Evolutionary conservation across 1,284 basidiomycete species (phyloP).

Genomic region (Austropuccinia psidii): DNA sequence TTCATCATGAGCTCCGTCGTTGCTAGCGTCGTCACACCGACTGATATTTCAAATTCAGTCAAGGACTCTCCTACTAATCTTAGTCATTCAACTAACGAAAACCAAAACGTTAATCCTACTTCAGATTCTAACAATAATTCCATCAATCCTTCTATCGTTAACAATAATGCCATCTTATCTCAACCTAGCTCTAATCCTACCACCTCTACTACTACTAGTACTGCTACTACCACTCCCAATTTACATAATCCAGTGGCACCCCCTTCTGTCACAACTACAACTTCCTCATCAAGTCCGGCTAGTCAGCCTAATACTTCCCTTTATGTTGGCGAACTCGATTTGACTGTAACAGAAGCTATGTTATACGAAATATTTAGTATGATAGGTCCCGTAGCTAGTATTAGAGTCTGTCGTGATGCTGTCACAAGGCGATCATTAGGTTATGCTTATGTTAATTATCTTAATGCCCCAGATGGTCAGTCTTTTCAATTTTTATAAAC

Average conservation of each 20-base stretch:
- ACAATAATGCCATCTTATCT: neutral
- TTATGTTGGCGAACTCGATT: constrained; percentile 98
- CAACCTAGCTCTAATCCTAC: constrained; percentile 30
- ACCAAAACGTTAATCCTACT: too few relatives aligned
- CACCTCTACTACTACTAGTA: constrained; percentile 37
- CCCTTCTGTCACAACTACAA: constrained; percentile 30
- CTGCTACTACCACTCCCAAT: constrained; percentile 37
- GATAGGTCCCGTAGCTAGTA: constrained; percentile 97
- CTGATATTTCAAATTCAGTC: constrained; percentile 38
- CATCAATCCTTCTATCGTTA: constrained; percentile 5
- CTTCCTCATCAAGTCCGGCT: constrained; percentile 32
- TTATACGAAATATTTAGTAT: constrained; percentile 99
- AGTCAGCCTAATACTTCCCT: constrained; percentile 60
- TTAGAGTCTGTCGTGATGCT: constrained; percentile 99
- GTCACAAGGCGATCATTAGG: constrained; percentile 98
- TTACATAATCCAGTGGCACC: constrained; percentile 37
- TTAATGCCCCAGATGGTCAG: constrained; percentile 85
- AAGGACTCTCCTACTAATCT: constrained; percentile 37
- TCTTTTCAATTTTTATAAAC: constrained; percentile 40
- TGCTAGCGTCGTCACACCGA: constrained; percentile 39
- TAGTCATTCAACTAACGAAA: constrained; percentile 16
- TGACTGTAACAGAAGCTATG: constrained; percentile 97
- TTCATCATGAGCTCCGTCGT: constrained; percentile 41
- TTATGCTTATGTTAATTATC: constrained; percentile 99
- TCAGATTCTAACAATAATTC: constrained; percentile 25